Evolutionary conservation across 352 stramenopile genomes (phyloP).

Genomic region (Phytopythium montanum): DNA sequence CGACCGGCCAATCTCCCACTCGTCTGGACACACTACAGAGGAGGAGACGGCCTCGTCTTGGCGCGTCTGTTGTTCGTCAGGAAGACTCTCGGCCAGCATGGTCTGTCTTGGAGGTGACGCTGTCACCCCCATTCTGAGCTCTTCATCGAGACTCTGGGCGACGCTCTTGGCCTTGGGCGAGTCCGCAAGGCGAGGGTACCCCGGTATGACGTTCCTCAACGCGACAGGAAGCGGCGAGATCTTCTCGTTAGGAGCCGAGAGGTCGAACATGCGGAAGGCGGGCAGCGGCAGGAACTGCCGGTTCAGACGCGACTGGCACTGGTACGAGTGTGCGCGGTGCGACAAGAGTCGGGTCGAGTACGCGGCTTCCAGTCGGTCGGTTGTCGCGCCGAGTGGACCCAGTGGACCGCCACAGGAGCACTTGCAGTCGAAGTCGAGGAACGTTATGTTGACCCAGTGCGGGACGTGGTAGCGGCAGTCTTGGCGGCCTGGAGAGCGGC

Average conservation of each 20-base stretch:
- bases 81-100: too few relatives aligned
- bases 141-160: background rate
- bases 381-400: background rate
- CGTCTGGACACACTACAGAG: constrained; percentile 13
- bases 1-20: constrained; percentile 43
- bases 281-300: constrained; percentile 54
- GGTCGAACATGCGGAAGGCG: constrained; percentile 73
- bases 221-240: constrained; percentile 40
- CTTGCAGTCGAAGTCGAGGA: constrained; percentile 76
- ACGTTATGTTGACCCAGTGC: constrained; percentile 93
- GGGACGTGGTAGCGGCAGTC: constrained; percentile 83
- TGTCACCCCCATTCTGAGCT: constrained; percentile 1
- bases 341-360: constrained; percentile 17
- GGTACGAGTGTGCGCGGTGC: constrained; percentile 33
- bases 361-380: background rate
- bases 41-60: background rate
- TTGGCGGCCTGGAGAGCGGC: background rate
- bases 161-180: background rate
- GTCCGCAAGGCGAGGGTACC: constrained; percentile 14
- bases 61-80: constrained; percentile 8
- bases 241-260: constrained; percentile 43
- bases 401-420: constrained; percentile 14
- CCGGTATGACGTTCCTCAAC: constrained; percentile 44
- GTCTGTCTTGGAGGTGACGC: background rate
- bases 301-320: constrained; percentile 42